Conservation (phyloP, 176 grass and related monocot genomes). For the Coix lacrymajobi region DNA sequence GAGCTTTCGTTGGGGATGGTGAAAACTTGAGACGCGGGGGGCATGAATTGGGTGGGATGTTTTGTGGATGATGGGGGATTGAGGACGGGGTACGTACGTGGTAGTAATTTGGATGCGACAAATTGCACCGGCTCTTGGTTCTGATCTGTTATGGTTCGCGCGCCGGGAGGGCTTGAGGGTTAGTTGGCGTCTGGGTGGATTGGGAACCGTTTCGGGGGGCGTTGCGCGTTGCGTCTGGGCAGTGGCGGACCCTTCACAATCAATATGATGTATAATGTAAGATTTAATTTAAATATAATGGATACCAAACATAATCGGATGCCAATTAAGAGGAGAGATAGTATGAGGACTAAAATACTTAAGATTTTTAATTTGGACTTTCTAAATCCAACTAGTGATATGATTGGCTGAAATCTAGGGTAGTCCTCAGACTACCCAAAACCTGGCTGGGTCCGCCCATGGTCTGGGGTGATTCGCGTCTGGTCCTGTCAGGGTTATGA, state of each 20-base stretch:
- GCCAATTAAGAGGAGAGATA: no score
- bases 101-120: neutral
- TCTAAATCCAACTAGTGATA: no score
- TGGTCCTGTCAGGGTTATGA: neutral
- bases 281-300: no score
- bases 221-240: neutral
- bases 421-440: no score
- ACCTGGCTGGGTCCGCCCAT: no score
- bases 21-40: neutral
- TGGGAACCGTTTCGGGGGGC: neutral
- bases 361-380: no score
- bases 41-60: no score
- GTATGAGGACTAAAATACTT: no score
- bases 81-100: neutral
- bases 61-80: neutral
- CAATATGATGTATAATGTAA: no score
- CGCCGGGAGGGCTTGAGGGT: neutral
- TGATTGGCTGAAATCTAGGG: no score
- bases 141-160: neutral
- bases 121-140: neutral
- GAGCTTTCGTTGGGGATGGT: neutral
- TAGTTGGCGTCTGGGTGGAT: neutral
- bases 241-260: no score
- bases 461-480: neutral
- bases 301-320: no score